These are phyloP conservation scores for Botrytis galanthina DNA, from an alignment of 2,329 filamentous ascomycete species.

Conservation along the genomic window DNA sequence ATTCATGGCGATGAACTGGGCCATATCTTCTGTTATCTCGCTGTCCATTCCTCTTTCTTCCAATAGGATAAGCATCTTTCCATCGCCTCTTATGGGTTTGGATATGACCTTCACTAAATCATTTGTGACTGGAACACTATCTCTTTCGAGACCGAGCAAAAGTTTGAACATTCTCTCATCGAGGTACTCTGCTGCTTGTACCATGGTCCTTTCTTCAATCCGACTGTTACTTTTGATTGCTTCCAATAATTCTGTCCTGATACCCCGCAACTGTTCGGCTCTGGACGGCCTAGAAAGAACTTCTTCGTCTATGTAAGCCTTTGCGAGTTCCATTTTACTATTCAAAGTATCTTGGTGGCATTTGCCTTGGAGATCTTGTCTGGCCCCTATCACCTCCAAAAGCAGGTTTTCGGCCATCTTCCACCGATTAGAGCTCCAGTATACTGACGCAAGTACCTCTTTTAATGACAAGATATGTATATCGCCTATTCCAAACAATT, in stretches of 20 bases:
- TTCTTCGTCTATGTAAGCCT: not conserved
- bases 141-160: not conserved
- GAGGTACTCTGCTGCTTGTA: not conserved
- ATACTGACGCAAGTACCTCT: not conserved
- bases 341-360: not conserved
- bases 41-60: not conserved
- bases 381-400: not conserved
- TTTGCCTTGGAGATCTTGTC: not conserved
- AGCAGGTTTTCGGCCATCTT: not conserved
- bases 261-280: not conserved
- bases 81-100: not conserved
- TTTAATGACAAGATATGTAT: not conserved
- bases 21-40: not conserved
- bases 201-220: not conserved
- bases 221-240: not conserved
- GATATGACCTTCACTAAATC: not conserved
- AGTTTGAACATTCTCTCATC: not conserved
- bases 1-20: not conserved
- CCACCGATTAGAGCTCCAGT: not conserved
- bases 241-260: not conserved
- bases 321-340: not conserved
- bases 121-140: not conserved
- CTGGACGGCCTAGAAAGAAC: not conserved
- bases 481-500: not conserved
- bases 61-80: not conserved